Evolutionary conservation across 1,139 yeast genomes (phyloP), one percentile per base, ranked within the genome.

Genomic region (Tardiomyces depauwii): DNA sequence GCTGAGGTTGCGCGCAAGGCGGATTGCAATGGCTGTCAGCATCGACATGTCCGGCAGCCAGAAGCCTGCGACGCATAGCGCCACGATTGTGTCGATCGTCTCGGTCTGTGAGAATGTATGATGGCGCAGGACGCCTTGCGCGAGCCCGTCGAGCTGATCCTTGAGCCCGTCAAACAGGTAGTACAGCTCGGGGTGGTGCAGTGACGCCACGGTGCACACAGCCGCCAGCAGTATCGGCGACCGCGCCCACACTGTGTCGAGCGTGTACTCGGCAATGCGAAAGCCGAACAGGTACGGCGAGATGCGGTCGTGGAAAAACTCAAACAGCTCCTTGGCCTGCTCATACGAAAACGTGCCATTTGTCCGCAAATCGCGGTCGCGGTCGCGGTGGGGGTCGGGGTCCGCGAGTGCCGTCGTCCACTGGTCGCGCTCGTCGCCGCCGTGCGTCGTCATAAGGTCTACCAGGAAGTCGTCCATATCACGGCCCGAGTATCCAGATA

Each of bases 281-380:
- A 80, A 81, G 1, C 87, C 87, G 63, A 79, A 80, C 40, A 81
- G 63, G 54, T 80, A 85, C 18, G 80, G 80, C 0, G 83, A 70
- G 18, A 80, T 77, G 48, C 78, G 72, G 2, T 68, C 61, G 53
- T 77, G 74, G 56, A 81, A 81, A 49, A 70, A 76, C 6, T 59
- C 54, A 49, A 80, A 76, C 14, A 80, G 63, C 25, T 69, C 73
- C 23, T 62, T 58, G 0, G 85, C 85, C 47, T 79, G 74, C 1
- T 61, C 65, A 38, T 49, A 51, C 12, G 58, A 46, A 7, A 60
- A 40, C 3, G 50, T 39, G 25, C 44, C 41, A 23, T 49, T 42
- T 39, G 42, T 18, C 42, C 50, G 30, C 28, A 47, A 42, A 44
- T 51, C 53, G 13, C n/a, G 42, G n/a, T 43, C 41, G 18, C 43